Base-by-base conservation (phyloP, 2,329 filamentous ascomycete species). In the Penicillium brasilianum region DNA sequence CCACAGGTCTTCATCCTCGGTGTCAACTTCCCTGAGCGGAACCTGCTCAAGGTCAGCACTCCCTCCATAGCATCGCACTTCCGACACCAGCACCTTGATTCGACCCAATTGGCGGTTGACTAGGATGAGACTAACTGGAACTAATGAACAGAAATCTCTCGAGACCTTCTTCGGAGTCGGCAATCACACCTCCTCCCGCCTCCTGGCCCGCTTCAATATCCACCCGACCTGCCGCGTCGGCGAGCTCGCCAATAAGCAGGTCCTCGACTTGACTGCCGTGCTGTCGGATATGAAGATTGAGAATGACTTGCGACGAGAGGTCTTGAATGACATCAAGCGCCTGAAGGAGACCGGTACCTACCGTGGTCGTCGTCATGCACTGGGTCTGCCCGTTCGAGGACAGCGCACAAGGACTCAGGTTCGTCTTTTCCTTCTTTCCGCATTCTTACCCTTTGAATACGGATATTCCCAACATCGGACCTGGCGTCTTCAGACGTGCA, bases 231-330 rank as follows among this genome's bases (percentile, higher is more conserved):
- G 91, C 67, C 90, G 88, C 73, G 83, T 98, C 68, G 91, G 90
- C 75, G 84, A 87, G 8, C 81, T 99, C 20, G 84, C 87, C 48
- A 87, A 89, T 61, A 88, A 90, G 75, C 93, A 92, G 62, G 82
- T 97, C 68, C 89, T 92, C 55, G 89, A 90, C 56, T 83, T 99
- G 62, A 95, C 90, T 22, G 90, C 90, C 54, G 92, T 96, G 72
- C 83, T 99, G 43, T 91, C 92, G 16, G 89, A 88, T 57, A 93
- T 99, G 92, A 96, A 90, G 62, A 92, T 98, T 71, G 95, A 97
- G 78, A 96, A 90, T 77, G 93, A 98, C 72, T 84, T 96, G 66
- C 84, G 88, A 72, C 86, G 90, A 74, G 81, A 91, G 61, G 80
- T 97, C 39, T 85, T 89, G 71, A 92, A 97, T 53, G 95, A 98